These are phyloP conservation scores for Cyberlindnera veronae DNA, from an alignment of 805 yeast genomes.

Conservation along the genomic window DNA sequence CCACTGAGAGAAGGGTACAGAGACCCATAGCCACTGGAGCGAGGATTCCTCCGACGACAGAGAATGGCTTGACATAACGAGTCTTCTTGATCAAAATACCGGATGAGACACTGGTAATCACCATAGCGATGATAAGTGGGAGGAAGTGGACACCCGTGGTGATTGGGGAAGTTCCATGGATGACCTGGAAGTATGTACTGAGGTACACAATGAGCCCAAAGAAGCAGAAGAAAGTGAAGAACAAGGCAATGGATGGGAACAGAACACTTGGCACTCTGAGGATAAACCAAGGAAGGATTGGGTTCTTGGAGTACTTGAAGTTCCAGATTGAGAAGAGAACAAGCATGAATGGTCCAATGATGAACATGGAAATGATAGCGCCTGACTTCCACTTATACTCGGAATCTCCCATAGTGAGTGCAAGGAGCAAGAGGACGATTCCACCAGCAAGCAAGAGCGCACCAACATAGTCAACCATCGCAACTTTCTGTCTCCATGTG, in stretches of 20 bases:
- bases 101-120: constrained; percentile 15
- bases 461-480: constrained; percentile 49
- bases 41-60: constrained; percentile 27
- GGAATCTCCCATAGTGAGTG: constrained; percentile 51
- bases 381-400: constrained; percentile 51
- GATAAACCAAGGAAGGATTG: constrained; percentile 24
- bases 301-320: constrained; percentile 3
- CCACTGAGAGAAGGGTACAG: constrained; percentile 29
- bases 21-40: constrained; percentile 35
- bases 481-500: constrained; percentile 34
- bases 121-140: constrained; percentile 41
- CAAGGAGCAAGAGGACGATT: constrained; percentile 43
- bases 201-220: constrained; percentile 5
- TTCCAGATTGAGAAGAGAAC: constrained; percentile 4
- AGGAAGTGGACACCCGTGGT: constrained; percentile 42
- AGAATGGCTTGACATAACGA: constrained; percentile 34
- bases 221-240: constrained; percentile 4
- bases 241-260: background rate
- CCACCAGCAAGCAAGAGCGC: constrained; percentile 39
- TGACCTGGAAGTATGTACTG: constrained; percentile 20
- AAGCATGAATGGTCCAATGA: constrained; percentile 1
- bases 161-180: constrained; percentile 37
- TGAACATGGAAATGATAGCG: constrained; percentile 41
- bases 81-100: constrained; percentile 33
- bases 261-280: background rate